These are phyloP conservation scores for Cutaneotrichosporon sp. DNA, from an alignment of 1,284 basidiomycete species.

Conservation along the genomic window DNA sequence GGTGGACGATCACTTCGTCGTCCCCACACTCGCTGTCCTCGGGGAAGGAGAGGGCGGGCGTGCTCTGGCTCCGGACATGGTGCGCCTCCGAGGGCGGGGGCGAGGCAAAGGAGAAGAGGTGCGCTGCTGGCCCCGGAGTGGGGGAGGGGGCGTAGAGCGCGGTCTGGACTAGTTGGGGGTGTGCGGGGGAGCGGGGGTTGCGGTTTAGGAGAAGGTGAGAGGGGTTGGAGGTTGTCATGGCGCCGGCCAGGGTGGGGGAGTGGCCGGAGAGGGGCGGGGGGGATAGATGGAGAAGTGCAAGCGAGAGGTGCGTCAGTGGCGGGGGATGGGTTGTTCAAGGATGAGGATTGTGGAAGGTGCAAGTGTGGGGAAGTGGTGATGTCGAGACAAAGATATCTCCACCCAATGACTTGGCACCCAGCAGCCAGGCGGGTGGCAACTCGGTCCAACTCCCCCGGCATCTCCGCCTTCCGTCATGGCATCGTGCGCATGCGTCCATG, in stretches of 20 bases:
- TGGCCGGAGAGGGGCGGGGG: neutral
- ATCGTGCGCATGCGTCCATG: neutral
- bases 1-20: slow-evolving; percentile 40
- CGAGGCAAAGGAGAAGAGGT: slow-evolving; percentile 18
- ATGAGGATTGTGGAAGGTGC: too few relatives aligned
- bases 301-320: neutral
- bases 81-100: slow-evolving; percentile 4
- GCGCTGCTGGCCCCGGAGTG: slow-evolving; percentile 12
- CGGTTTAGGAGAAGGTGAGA: slow-evolving; percentile 50
- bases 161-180: slow-evolving; percentile 45
- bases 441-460: too few relatives aligned
- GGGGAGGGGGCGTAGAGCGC: slow-evolving; percentile 26
- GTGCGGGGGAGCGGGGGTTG: slow-evolving; percentile 47
- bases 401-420: too few relatives aligned
- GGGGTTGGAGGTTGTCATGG: slow-evolving; percentile 34
- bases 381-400: neutral
- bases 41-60: slow-evolving; percentile 10
- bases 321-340: too few relatives aligned
- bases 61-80: slow-evolving; percentile 16
- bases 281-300: neutral
- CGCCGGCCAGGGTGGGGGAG: neutral
- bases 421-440: too few relatives aligned
- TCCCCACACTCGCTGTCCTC: slow-evolving; percentile 15
- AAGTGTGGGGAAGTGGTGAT: neutral
- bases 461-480: too few relatives aligned